These are phyloP conservation scores for Setaria viridis DNA, from an alignment of 202 grass and related monocot species.

Conservation along the genomic window DNA sequence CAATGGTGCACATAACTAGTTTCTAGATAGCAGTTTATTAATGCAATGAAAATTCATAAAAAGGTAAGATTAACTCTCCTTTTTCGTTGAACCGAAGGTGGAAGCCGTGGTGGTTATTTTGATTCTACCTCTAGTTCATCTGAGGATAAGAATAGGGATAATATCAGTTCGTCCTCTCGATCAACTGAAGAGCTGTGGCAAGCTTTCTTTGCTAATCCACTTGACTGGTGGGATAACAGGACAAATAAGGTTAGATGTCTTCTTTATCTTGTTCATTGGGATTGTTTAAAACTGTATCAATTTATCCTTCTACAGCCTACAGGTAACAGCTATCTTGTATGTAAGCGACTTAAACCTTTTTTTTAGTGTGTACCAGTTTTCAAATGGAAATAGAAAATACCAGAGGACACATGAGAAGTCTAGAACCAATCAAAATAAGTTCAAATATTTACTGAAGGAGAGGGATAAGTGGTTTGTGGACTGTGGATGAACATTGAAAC, in stretches of 20 bases:
- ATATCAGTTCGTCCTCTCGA: slow-evolving; percentile 51
- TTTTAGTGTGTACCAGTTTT: not conserved
- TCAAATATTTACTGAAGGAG: slow-evolving; percentile 4
- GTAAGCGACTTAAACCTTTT: not conserved
- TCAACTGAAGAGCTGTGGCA: slow-evolving; percentile 87
- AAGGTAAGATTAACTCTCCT: slow-evolving; percentile 3
- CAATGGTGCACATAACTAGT: not conserved
- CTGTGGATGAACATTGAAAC: slow-evolving; percentile 9
- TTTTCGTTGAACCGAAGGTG: slow-evolving; percentile 47
- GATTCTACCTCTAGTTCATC: slow-evolving; percentile 40
- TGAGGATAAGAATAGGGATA: slow-evolving; percentile 43
- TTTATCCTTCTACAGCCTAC: slow-evolving; percentile 5
- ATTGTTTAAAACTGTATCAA: slow-evolving; percentile 13
- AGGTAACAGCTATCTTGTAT: not conserved
- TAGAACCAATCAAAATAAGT: not conserved
- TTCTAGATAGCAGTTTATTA: slow-evolving; percentile 23
- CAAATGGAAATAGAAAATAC: not conserved
- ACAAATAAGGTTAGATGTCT: slow-evolving; percentile 70
- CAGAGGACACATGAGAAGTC: not conserved
- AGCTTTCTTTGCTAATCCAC: slow-evolving; percentile 92
- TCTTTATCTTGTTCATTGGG: slow-evolving; percentile 29
- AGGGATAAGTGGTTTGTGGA: not conserved
- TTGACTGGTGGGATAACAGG: slow-evolving; percentile 99
- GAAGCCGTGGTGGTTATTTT: slow-evolving; percentile 44
- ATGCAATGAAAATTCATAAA: slow-evolving; percentile 18